Evolutionary conservation across 169 alveolate species (phyloP), one percentile per base, ranked within the genome.

Genomic region (Plasmodium knowlesi): DNA sequence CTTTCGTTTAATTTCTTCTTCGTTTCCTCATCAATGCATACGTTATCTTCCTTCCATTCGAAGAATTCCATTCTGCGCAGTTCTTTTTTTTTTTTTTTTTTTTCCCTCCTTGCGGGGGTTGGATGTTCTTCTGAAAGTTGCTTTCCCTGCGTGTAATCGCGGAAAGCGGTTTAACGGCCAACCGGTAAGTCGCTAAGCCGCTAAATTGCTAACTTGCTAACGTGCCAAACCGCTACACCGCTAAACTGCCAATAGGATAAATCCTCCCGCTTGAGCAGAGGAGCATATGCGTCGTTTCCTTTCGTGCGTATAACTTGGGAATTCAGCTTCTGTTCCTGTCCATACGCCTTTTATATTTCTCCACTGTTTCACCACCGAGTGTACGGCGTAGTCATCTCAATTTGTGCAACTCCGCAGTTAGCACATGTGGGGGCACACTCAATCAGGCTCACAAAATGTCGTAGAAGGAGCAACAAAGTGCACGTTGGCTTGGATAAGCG

Each of bases 1-100:
- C 92, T 82, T 14, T 71, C 76, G 54, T 84, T 34, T 46, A 84
- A 39, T 72, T 6, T 43, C 25, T 84, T 84, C 30, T 72, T 84
- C 30, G 79, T 25, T 43, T 84, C 43, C 16, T 84, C 92, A 5
- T 73, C 92, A 5, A 74, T 28, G 34, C 34, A 50, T n/a, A 46
- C 32, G 2, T 84, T 50, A 41, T 84, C 92, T 25, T 84, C 84
- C 5, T 84, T 84, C 92, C 92, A 84, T 53, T 32, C 54, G 76
- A 84, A 84, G 79, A 25, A 72, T 22, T 71, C 84, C 92, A 84
- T 83, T 39, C 30, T 83, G 37, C 25, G 25, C 39, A 79, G 32
- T 43, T 43, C 19, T 61, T 61, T 61, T 4, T 25, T 1, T 61
- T 19, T n/a, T 61, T 19, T 61, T n/a, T 61, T 25, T 1, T 61